A percentile compares a stretch with the other conserved stretches of the same genome.
phyloP scores from a whole-genome alignment of 176 grass and related monocot genomes.

The Triticum turgidum region DNA sequence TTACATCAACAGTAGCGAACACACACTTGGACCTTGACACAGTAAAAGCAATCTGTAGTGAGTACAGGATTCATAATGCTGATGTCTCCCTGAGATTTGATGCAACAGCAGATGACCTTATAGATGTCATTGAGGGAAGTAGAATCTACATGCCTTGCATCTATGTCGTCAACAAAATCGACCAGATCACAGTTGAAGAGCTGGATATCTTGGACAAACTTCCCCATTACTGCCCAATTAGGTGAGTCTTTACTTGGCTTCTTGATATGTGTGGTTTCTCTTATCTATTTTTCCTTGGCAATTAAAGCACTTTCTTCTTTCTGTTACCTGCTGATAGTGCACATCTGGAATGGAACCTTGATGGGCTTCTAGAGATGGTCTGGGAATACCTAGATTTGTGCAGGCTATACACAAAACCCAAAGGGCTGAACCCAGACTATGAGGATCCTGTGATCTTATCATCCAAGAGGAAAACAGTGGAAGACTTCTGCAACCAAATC shows the following conservation, averaged over 20 bases:
- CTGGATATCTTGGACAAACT: slow-evolving; percentile 97
- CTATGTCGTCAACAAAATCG: slow-evolving; percentile 94
- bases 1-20: slow-evolving; percentile 89
- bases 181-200: slow-evolving; percentile 97
- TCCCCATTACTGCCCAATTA: slow-evolving; percentile 96
- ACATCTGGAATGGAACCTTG: slow-evolving; percentile 92
- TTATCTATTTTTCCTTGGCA: not conserved
- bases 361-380: slow-evolving; percentile 80
- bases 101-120: slow-evolving; percentile 96
- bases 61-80: slow-evolving; percentile 98
- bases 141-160: slow-evolving; percentile 96
- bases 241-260: slow-evolving; percentile 41
- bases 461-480: slow-evolving; percentile 77
- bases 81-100: slow-evolving; percentile 89
- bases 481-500: slow-evolving; percentile 89
- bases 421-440: slow-evolving; percentile 91
- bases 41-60: slow-evolving; percentile 91
- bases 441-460: slow-evolving; percentile 94
- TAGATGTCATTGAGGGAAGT: slow-evolving; percentile 96
- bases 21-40: slow-evolving; percentile 94
- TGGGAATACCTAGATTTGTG: slow-evolving; percentile 98
- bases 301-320: not conserved
- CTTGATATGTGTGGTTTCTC: not conserved
- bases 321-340: slow-evolving; percentile 44
- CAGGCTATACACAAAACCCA: slow-evolving; percentile 94